Percentiles rank a stretch among this genome's conserved stretches.
phyloP scores from a whole-genome alignment of 805 yeast species.

The Yamadazyma nakazawae region DNA sequence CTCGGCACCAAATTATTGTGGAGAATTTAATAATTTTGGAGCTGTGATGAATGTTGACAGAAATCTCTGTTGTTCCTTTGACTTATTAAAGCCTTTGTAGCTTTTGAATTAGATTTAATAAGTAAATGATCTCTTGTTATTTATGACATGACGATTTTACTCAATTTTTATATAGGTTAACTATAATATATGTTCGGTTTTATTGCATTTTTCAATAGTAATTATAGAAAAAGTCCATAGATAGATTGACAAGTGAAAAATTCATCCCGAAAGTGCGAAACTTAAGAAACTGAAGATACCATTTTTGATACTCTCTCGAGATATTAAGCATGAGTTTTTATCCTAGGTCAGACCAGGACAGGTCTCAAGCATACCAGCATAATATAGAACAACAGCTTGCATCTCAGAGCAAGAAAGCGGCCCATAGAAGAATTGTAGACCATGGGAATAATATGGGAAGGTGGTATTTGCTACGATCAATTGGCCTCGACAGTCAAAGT shows the following conservation, averaged over 20 bases:
- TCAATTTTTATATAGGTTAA: slow-evolving; percentile 1
- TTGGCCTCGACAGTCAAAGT: slow-evolving; percentile 41
- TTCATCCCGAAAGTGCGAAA: neutral
- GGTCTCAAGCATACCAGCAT: slow-evolving; percentile 26
- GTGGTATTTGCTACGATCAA: slow-evolving; percentile 47
- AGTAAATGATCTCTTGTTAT: slow-evolving; percentile 1
- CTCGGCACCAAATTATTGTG: slow-evolving; percentile 82
- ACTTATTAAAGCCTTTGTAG: slow-evolving; percentile 55
- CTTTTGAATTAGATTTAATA: neutral
- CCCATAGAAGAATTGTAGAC: slow-evolving; percentile 70
- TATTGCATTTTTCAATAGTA: too few relatives aligned
- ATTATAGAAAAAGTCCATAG: too few relatives aligned
- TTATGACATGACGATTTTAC: slow-evolving; percentile 5
- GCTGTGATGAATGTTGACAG: slow-evolving; percentile 75
- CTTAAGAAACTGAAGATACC: neutral
- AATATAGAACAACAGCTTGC: slow-evolving; percentile 41
- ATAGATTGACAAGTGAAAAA: too few relatives aligned
- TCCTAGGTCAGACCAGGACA: slow-evolving; percentile 15
- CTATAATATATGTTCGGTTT: slow-evolving; percentile 3
- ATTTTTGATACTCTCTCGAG: neutral
- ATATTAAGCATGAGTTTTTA: slow-evolving; percentile 6
- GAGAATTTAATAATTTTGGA: slow-evolving; percentile 77
- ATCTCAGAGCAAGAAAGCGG: slow-evolving; percentile 48
- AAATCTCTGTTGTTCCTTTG: slow-evolving; percentile 66
- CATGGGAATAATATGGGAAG: slow-evolving; percentile 73